Conservation (phyloP, 306 rosid species). For the Cucumis melo region DNA sequence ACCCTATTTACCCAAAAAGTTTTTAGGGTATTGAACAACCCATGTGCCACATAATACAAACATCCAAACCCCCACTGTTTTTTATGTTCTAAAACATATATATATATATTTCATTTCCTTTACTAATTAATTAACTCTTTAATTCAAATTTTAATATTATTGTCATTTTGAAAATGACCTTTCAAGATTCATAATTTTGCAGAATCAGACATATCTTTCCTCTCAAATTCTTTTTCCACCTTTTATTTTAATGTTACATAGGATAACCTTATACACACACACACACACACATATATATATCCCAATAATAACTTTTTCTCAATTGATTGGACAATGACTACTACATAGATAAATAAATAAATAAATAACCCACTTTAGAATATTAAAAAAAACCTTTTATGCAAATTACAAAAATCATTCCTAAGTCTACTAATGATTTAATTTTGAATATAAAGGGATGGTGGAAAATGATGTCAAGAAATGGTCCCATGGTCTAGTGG, state of each 20-base stretch:
- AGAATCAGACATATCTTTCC: neutral
- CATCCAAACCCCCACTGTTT: neutral
- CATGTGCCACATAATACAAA: conserved; percentile 54
- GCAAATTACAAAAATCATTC: no score
- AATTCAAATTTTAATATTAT: neutral
- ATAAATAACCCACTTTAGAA: no score
- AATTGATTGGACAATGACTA: neutral
- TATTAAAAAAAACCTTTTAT: no score
- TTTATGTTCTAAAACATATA: neutral
- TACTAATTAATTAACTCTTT: neutral
- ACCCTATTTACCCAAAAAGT: conserved; percentile 82
- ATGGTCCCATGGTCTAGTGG: conserved; percentile 55
- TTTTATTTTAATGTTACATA: neutral
- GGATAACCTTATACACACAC: neutral
- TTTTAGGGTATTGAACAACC: conserved; percentile 45
- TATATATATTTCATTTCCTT: no score
- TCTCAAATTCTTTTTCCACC: neutral
- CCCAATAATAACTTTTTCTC: neutral
- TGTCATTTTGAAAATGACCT: neutral
- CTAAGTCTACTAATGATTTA: no score
- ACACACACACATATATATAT: no score
- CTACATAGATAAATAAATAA: neutral
- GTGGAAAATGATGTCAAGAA: no score
- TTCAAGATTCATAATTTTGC: neutral
- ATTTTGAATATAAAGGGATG: no score